These are phyloP conservation scores for Artomyces pyxidatus DNA, from an alignment of 768 basidiomycete species.

Conservation along the genomic window DNA sequence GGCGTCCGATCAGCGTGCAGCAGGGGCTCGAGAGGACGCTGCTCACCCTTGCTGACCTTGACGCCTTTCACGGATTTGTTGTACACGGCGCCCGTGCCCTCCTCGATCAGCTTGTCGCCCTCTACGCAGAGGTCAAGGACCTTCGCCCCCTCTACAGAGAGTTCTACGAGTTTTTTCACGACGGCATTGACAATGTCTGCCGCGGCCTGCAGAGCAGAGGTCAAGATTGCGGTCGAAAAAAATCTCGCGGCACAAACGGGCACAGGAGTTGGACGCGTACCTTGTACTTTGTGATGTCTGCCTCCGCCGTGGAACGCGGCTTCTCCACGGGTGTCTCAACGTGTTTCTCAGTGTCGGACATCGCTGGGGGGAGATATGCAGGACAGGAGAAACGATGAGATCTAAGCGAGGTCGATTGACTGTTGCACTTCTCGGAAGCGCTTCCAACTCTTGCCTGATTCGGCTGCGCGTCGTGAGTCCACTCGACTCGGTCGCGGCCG, in stretches of 20 bases:
- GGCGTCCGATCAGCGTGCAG: background rate
- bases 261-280: conserved; percentile 32
- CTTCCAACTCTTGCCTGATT: background rate
- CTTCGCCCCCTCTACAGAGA: conserved; percentile 75
- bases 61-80: conserved; percentile 87
- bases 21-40: background rate
- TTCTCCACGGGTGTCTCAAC: conserved; percentile 30
- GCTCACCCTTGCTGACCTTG: conserved; percentile 79
- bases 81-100: conserved; percentile 77
- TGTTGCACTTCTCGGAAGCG: background rate
- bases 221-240: conserved; percentile 3
- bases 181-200: conserved; percentile 85
- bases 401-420: background rate
- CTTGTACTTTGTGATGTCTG: conserved; percentile 85
- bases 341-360: conserved; percentile 61
- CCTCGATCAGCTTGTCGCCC: conserved; percentile 90
- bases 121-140: conserved; percentile 85
- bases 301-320: conserved; percentile 49
- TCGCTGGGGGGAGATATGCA: conserved; percentile 20
- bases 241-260: background rate
- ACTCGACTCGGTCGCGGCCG: background rate
- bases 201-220: conserved; percentile 50
- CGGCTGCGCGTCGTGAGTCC: background rate
- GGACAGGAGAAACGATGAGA: conserved; percentile 1
- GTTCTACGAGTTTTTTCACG: conserved; percentile 75